Percentiles rank a stretch among this genome's conserved stretches.
Conservation (phyloP, 176 grass and related monocot genomes). For the Musa itinerans region DNA sequence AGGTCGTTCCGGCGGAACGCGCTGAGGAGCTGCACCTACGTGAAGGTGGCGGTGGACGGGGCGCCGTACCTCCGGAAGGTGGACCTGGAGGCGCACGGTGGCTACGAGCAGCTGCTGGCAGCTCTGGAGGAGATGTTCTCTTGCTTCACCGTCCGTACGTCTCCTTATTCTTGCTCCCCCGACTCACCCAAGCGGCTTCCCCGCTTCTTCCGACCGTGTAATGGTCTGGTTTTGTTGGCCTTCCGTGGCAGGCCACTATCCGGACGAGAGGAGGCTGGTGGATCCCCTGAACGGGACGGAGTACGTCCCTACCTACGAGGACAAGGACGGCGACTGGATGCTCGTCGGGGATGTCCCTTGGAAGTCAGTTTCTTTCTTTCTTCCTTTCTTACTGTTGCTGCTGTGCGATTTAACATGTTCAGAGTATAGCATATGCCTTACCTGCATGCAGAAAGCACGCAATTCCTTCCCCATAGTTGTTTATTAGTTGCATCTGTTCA, state of each 20-base stretch:
- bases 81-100: constrained; percentile 56
- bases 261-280: constrained; percentile 34
- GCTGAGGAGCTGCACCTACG: constrained; percentile 61
- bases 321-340: constrained; percentile 97
- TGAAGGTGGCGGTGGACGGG: constrained; percentile 94
- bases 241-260: constrained; percentile 50
- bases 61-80: constrained; percentile 93
- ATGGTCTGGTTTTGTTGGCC: no score
- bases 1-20: constrained; percentile 68
- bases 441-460: no score
- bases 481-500: no score
- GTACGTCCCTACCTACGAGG: constrained; percentile 84
- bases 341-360: constrained; percentile 90
- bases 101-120: constrained; percentile 64
- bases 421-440: no score
- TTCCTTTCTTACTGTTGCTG: not conserved
- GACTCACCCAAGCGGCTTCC: not conserved
- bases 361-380: constrained; percentile 42
- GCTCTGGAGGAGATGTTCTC: constrained; percentile 95
- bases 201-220: no score
- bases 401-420: no score
- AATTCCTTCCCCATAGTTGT: no score
- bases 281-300: constrained; percentile 62
- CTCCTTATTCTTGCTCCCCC: not conserved
- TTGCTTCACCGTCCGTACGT: constrained; percentile 82